These are phyloP conservation scores for Talaromyces verruculosus DNA, from an alignment of 2,329 filamentous ascomycete species.

Conservation along the genomic window DNA sequence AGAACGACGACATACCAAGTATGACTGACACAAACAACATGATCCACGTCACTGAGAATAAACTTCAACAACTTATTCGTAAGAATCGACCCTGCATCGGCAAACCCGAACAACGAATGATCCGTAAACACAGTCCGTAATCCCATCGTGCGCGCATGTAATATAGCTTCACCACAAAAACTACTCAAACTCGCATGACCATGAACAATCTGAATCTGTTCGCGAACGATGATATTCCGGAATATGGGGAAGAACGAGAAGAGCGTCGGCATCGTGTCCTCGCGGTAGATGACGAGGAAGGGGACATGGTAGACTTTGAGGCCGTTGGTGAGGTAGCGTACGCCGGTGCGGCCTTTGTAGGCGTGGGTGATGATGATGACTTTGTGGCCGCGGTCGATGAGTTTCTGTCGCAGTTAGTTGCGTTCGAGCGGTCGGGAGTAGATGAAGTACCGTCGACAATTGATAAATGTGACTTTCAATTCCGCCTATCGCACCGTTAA, in stretches of 20 bases:
- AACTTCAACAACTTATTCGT: slow-evolving; percentile 98
- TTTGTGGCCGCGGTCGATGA: slow-evolving; percentile 96
- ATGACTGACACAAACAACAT: slow-evolving; percentile 97
- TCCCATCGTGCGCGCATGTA: slow-evolving; percentile 95
- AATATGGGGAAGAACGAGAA: slow-evolving; percentile 99
- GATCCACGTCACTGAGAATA: slow-evolving; percentile 90
- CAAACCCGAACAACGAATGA: slow-evolving; percentile 95
- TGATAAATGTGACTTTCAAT: slow-evolving; percentile 99
- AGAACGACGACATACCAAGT: slow-evolving; percentile 65
- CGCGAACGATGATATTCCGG: slow-evolving; percentile 89
- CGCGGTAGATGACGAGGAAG: slow-evolving; percentile 92
- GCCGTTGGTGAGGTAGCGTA: slow-evolving; percentile 94
- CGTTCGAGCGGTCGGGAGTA: slow-evolving; percentile 6
- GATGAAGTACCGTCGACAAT: slow-evolving; percentile 66
- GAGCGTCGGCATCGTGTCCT: slow-evolving; percentile 90
- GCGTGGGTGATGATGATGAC: slow-evolving; percentile 97
- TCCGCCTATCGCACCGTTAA: slow-evolving; percentile 56
- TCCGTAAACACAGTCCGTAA: slow-evolving; percentile 95
- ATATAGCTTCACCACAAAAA: slow-evolving; percentile 88
- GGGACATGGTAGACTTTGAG: slow-evolving; percentile 98
- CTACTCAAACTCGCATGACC: slow-evolving; percentile 94
- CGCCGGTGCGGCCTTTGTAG: slow-evolving; percentile 84
- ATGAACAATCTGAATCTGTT: slow-evolving; percentile 95
- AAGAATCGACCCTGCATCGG: slow-evolving; percentile 90
- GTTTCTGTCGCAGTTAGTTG: slow-evolving; percentile 59